A percentile compares a stretch with the other conserved stretches of the same genome.
Evolutionary conservation across 139 green algal species (phyloP).

Genomic region (Gonium pectorale): DNA sequence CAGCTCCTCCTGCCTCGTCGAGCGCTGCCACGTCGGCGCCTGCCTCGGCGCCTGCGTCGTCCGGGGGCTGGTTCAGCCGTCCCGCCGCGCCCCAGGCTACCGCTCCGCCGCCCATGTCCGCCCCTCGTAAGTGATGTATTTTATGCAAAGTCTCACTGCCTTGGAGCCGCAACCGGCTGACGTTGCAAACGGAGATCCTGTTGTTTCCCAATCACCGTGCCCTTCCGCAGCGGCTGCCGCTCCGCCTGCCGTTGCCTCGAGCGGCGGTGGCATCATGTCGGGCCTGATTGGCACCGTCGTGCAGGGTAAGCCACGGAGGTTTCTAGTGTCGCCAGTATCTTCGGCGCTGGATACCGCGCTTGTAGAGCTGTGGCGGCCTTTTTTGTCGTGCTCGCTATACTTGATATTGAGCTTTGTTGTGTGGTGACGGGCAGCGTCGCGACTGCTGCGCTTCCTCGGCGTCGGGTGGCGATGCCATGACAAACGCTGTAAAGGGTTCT

Average conservation of each 20-base stretch:
- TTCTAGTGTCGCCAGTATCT: no score
- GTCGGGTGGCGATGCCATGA: no score
- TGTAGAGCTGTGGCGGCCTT: no score
- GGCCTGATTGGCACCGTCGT: slow-evolving; percentile 85
- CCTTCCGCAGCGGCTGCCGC: slow-evolving; percentile 39
- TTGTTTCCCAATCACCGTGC: background rate
- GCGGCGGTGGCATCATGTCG: slow-evolving; percentile 84
- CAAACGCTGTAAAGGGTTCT: no score
- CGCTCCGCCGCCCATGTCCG: slow-evolving; percentile 38
- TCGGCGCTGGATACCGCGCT: no score
- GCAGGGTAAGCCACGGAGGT: slow-evolving; percentile 75
- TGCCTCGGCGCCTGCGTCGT: slow-evolving; percentile 20
- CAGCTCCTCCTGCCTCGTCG: slow-evolving; percentile 8
- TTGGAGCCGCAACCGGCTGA: no score
- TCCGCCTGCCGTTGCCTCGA: slow-evolving; percentile 45
- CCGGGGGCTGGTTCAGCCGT: slow-evolving; percentile 45
- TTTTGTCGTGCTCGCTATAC: no score
- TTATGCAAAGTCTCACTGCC: no score
- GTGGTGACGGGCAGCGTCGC: no score
- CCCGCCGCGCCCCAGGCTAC: slow-evolving; percentile 28
- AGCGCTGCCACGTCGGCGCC: background rate
- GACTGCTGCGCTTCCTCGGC: no score
- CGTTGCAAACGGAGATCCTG: slow-evolving; percentile 24
- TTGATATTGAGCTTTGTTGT: no score
- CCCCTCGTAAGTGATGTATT: slow-evolving; percentile 12